Conservation (phyloP, 495 filamentous ascomycete species). For the Penicillium lividum region DNA sequence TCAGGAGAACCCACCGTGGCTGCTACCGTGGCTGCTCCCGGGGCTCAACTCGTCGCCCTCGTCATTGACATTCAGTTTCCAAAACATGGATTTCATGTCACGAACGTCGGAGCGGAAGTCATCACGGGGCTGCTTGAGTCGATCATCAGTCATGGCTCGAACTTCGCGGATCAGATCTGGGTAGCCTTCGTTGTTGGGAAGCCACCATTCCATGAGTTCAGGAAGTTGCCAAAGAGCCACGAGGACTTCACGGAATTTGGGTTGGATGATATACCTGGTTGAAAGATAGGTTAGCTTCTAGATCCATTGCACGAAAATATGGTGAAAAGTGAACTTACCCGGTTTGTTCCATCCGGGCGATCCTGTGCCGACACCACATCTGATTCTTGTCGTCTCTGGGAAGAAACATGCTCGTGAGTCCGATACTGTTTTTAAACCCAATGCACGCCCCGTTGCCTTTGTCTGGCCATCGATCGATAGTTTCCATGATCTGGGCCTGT, state of each 20-base stretch:
- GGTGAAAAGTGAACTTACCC: conserved; percentile 63
- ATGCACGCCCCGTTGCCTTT: conserved; percentile 69
- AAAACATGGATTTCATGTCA: conserved; percentile 75
- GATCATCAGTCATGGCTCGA: conserved; percentile 74
- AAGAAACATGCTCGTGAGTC: conserved; percentile 75
- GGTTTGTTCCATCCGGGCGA: conserved; percentile 73
- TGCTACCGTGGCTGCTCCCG: conserved; percentile 3
- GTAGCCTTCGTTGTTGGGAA: conserved; percentile 77
- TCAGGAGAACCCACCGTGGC: conserved; percentile 4
- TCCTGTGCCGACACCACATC: conserved; percentile 82
- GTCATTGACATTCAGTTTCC: conserved; percentile 46
- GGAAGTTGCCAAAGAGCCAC: conserved; percentile 68
- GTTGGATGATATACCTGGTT: conserved; percentile 76
- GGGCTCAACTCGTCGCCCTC: conserved; percentile 35
- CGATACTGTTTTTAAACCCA: conserved; percentile 73
- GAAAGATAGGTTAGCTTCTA: conserved; percentile 9
- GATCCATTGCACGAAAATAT: conserved; percentile 4
- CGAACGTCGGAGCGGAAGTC: conserved; percentile 65
- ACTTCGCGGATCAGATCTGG: conserved; percentile 70
- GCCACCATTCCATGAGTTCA: conserved; percentile 78
- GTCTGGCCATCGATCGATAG: conserved; percentile 70
- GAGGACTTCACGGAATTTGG: conserved; percentile 71
- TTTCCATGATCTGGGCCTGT: conserved; percentile 75
- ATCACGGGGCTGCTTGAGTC: conserved; percentile 60
- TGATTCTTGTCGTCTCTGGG: conserved; percentile 69